Conservation (phyloP, 495 filamentous ascomycete species). For the Oleoguttula mirabilis region DNA sequence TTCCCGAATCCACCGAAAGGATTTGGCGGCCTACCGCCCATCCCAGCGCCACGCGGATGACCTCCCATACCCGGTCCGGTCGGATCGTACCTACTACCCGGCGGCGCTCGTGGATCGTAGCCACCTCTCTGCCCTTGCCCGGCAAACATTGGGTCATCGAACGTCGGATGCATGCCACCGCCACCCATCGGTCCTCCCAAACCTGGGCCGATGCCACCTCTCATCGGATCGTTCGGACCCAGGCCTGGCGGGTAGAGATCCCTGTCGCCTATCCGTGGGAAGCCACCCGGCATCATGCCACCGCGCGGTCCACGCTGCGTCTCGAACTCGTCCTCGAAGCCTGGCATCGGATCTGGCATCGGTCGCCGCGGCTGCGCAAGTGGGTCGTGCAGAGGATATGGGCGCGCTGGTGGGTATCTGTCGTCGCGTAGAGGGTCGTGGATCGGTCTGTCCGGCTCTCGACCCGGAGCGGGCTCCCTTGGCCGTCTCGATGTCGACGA, state of each 20-base stretch:
- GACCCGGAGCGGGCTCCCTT: conserved; percentile 22
- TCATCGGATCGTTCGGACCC: conserved; percentile 70
- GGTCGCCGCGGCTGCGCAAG: conserved; percentile 50
- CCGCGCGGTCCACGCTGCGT: conserved; percentile 56
- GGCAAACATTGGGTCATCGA: conserved; percentile 80
- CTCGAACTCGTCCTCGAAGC: conserved; percentile 89
- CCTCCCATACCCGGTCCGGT: conserved; percentile 52
- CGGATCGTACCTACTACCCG: conserved; percentile 67
- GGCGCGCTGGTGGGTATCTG: conserved; percentile 45
- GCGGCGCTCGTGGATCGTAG: conserved; percentile 45
- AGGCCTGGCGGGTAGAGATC: conserved; percentile 83
- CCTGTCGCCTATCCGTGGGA: conserved; percentile 56
- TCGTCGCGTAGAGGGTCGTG: conserved; percentile 43
- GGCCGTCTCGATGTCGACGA: conserved; percentile 15
- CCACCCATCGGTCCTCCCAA: conserved; percentile 37
- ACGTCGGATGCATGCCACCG: conserved; percentile 89
- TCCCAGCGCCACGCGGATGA: conserved; percentile 18
- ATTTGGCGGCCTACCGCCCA: conserved; percentile 36
- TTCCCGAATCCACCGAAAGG: conserved; percentile 53
- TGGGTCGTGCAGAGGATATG: conserved; percentile 57
- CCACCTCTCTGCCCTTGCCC: conserved; percentile 38
- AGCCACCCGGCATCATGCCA: conserved; percentile 22
- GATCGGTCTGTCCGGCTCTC: conserved; percentile 27
- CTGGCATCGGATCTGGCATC: conserved; percentile 61
- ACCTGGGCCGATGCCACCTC: conserved; percentile 46